Evolutionary conservation across 2,329 filamentous ascomycete species (phyloP).

Genomic region (Ophiognomonia clavigignenti-juglandacearum): DNA sequence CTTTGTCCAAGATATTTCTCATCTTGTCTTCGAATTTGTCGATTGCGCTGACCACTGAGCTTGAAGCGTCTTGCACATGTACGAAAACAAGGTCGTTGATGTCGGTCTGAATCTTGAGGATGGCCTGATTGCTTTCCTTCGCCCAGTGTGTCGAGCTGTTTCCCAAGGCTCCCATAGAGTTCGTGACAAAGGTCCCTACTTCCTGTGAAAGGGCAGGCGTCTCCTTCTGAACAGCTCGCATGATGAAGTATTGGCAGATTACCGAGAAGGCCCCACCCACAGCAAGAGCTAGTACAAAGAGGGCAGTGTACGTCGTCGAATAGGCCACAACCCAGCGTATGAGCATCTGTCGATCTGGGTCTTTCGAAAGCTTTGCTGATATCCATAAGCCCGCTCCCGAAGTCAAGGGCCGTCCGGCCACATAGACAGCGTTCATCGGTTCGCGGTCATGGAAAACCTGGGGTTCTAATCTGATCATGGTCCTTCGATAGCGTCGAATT

Average conservation of each 20-base stretch:
- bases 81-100: constrained; percentile 83
- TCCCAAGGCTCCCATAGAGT: constrained; percentile 68
- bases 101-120: constrained; percentile 47
- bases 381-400: constrained; percentile 67
- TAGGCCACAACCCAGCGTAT: constrained; percentile 83
- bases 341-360: constrained; percentile 61
- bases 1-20: constrained; percentile 64
- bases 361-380: constrained; percentile 54
- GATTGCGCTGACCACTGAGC: constrained; percentile 78
- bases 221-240: constrained; percentile 67
- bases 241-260: constrained; percentile 75
- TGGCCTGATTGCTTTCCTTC: constrained; percentile 66
- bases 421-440: constrained; percentile 82
- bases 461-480: constrained; percentile 69
- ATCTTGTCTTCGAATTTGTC: constrained; percentile 78
- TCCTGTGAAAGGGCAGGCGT: constrained; percentile 70
- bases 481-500: constrained; percentile 68
- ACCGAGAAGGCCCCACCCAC: constrained; percentile 78
- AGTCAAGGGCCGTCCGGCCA: constrained; percentile 76
- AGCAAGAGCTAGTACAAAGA: constrained; percentile 83
- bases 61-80: constrained; percentile 81
- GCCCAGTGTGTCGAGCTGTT: constrained; percentile 75
- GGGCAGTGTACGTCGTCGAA: constrained; percentile 73
- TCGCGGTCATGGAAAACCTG: constrained; percentile 64
- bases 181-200: constrained; percentile 73